phyloP scores from a whole-genome alignment of 148 eudicot species.

The Diospyros kaki region DNA sequence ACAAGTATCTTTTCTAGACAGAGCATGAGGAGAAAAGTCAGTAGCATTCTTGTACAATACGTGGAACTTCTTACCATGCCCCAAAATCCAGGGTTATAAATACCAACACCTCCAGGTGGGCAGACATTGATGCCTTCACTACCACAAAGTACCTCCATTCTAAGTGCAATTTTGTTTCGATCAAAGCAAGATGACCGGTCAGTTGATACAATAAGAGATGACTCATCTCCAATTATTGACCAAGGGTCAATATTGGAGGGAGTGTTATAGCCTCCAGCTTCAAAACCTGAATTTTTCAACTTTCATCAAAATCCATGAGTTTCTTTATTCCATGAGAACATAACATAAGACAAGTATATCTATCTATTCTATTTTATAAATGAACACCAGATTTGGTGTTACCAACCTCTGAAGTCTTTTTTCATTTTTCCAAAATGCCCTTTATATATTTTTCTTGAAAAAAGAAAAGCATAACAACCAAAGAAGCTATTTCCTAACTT shows the following conservation, averaged over 20 bases:
- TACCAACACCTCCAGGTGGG: slow-evolving; percentile 86
- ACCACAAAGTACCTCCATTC: slow-evolving; percentile 83
- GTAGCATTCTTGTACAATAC: not conserved
- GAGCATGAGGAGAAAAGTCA: not conserved
- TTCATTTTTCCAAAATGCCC: too few relatives aligned
- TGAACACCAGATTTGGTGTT: too few relatives aligned
- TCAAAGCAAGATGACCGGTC: slow-evolving; percentile 93
- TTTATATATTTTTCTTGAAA: too few relatives aligned
- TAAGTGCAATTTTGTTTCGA: slow-evolving; percentile 74
- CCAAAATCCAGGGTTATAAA: slow-evolving; percentile 96
- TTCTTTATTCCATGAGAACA: not conserved
- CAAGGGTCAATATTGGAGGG: slow-evolving; percentile 86
- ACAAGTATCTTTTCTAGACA: not conserved
- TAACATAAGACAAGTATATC: not conserved
- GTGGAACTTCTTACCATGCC: slow-evolving; percentile 70
- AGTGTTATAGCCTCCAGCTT: slow-evolving; percentile 66
- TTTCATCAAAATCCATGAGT: slow-evolving; percentile 1
- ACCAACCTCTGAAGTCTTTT: too few relatives aligned
- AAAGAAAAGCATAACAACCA: too few relatives aligned
- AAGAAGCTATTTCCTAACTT: too few relatives aligned
- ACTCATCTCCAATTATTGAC: slow-evolving; percentile 70
- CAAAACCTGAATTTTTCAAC: slow-evolving; percentile 60
- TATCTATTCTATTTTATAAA: too few relatives aligned
- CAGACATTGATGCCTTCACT: slow-evolving; percentile 41
- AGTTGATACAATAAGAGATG: slow-evolving; percentile 51